These are phyloP conservation scores for Sorghum bicolor DNA, from an alignment of 176 grass and related monocot species.

Conservation along the genomic window DNA sequence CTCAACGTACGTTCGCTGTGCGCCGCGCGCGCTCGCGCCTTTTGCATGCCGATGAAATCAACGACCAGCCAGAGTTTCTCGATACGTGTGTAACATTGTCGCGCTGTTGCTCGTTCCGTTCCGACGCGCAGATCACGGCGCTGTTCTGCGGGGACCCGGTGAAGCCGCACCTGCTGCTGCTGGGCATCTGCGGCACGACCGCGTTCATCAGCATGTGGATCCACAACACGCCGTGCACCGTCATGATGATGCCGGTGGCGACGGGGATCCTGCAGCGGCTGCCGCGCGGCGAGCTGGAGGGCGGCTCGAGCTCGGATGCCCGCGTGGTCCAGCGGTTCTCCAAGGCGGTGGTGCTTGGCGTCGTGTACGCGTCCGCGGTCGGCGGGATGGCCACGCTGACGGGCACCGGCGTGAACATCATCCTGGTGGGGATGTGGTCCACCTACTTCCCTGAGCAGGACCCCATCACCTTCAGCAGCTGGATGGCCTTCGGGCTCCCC, in stretches of 20 bases:
- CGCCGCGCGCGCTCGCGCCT: not conserved
- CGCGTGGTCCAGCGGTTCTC: too few relatives aligned
- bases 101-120: not conserved
- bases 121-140: constrained; percentile 45
- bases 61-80: too few relatives aligned
- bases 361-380: constrained; percentile 63
- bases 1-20: constrained; percentile 43
- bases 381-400: constrained; percentile 73
- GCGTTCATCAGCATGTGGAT: constrained; percentile 92
- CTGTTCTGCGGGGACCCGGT: constrained; percentile 81
- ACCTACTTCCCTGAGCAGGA: constrained; percentile 66
- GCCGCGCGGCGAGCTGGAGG: constrained; percentile 27
- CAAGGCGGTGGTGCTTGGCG: constrained; percentile 42
- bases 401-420: constrained; percentile 87
- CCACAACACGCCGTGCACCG: constrained; percentile 77
- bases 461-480: constrained; percentile 81
- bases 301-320: not conserved
- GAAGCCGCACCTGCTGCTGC: constrained; percentile 64
- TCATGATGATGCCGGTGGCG: constrained; percentile 93
- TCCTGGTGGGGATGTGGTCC: constrained; percentile 87
- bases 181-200: constrained; percentile 73
- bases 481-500: constrained; percentile 82
- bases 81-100: not conserved
- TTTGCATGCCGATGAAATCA: not conserved
- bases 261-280: constrained; percentile 83